Percentiles rank a stretch among this genome's conserved stretches.
phyloP scores from a whole-genome alignment of 257 asterid species.

The Salvia miltiorrhiza region DNA sequence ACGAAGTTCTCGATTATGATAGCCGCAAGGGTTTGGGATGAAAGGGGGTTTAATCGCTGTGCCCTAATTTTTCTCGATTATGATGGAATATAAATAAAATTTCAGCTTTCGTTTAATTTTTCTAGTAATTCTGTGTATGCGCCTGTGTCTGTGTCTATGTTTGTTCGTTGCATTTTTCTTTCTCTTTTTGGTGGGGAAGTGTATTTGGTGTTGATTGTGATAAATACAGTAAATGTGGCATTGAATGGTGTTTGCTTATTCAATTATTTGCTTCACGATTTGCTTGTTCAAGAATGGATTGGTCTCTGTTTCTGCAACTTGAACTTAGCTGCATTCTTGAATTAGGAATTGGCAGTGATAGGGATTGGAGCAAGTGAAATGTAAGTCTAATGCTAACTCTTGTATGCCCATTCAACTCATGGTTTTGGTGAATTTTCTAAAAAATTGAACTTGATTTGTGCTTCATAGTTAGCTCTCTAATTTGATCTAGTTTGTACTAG shows the following conservation, averaged over 20 bases:
- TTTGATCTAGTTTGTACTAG: too few relatives aligned
- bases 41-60: not conserved
- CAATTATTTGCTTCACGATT: not conserved
- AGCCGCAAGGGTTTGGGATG: slow-evolving; percentile 26
- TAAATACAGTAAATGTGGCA: slow-evolving; percentile 13
- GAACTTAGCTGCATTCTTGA: not conserved
- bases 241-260: not conserved
- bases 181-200: not conserved
- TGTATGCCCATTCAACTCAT: not conserved
- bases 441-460: not conserved
- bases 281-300: not conserved
- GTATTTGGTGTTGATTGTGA: slow-evolving; percentile 18
- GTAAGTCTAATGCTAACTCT: not conserved
- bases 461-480: not conserved
- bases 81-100: not conserved
- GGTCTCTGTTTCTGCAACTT: not conserved
- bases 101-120: slow-evolving; percentile 6
- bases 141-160: slow-evolving; percentile 6
- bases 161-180: not conserved
- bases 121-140: not conserved
- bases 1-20: slow-evolving; percentile 82
- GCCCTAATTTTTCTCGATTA: not conserved
- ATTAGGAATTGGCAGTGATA: not conserved
- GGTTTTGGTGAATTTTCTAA: not conserved
- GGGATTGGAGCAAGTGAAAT: not conserved